These are phyloP conservation scores for Thymus mandschuricus DNA, from an alignment of 257 asterid genomes.

Conservation along the genomic window DNA sequence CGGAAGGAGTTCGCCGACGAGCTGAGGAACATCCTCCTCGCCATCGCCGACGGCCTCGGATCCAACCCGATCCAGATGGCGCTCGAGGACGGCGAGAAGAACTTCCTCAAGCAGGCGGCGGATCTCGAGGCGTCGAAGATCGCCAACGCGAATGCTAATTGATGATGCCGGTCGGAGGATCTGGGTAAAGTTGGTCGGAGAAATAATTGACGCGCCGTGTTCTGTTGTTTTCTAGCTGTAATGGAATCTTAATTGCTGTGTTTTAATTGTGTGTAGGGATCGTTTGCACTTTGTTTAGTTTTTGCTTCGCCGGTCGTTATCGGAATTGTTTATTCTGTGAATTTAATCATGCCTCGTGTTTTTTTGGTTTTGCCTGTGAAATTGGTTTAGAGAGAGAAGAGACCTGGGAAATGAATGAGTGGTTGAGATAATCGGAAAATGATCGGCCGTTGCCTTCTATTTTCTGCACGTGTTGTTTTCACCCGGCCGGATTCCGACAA, in stretches of 20 bases:
- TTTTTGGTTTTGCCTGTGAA: no score
- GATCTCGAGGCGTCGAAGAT: constrained; percentile 79
- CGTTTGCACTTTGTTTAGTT: no score
- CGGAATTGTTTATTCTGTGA: no score
- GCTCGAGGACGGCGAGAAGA: constrained; percentile 68
- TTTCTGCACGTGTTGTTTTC: no score
- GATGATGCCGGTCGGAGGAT: neutral
- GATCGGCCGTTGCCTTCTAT: neutral
- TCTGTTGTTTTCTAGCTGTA: neutral
- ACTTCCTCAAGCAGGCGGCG: constrained; percentile 76
- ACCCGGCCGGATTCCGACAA: no score
- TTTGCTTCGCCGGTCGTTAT: no score
- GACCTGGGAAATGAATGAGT: no score
- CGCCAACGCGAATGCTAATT: neutral
- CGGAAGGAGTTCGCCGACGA: constrained; percentile 63
- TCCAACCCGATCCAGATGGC: constrained; percentile 87
- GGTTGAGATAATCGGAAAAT: neutral
- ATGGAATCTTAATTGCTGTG: neutral
- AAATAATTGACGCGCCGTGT: neutral
- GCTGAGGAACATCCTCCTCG: constrained; percentile 72
- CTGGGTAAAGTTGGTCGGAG: neutral
- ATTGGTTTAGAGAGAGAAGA: no score
- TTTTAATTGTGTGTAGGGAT: no score
- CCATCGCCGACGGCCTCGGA: constrained; percentile 90
- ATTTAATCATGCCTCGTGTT: no score